phyloP scores from a whole-genome alignment of 768 basidiomycete genomes.

The Russula sp. region DNA sequence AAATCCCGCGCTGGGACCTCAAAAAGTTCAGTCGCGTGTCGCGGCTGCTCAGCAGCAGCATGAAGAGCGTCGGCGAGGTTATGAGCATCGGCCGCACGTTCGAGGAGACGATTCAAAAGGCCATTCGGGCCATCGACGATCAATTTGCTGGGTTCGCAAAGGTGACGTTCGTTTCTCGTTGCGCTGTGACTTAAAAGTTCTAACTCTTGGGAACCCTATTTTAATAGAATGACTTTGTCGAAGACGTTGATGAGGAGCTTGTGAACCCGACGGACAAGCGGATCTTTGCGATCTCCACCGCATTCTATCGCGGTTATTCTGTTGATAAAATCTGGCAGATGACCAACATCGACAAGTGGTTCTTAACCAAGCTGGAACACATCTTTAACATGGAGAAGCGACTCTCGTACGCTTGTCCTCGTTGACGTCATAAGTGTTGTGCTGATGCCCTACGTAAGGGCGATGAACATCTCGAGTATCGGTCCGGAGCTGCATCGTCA shows the following conservation, averaged over 20 bases:
- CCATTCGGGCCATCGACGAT: conserved; percentile 94
- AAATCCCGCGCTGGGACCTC: conserved; percentile 98
- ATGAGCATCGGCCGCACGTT: conserved; percentile 99
- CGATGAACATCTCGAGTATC: conserved; percentile 58
- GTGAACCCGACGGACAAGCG: conserved; percentile 94
- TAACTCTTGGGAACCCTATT: not conserved
- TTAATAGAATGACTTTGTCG: conserved; percentile 72
- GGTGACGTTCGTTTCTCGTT: conserved; percentile 34
- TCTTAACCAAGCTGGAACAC: conserved; percentile 80
- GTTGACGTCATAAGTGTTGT: not conserved
- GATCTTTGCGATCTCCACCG: conserved; percentile 91
- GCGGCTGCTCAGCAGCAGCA: conserved; percentile 82
- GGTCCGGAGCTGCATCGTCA: conserved; percentile 57
- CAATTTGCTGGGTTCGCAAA: conserved; percentile 89
- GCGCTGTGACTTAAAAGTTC: not conserved
- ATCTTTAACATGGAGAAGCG: conserved; percentile 75
- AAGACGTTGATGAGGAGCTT: conserved; percentile 89
- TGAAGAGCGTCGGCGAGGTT: conserved; percentile 99
- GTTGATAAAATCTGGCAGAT: conserved; percentile 97
- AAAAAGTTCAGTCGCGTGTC: conserved; percentile 97
- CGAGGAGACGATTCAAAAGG: conserved; percentile 98
- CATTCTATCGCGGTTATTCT: conserved; percentile 86
- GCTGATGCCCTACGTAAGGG: conserved; percentile 33
- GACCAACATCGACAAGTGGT: conserved; percentile 99
- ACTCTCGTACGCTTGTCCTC: conserved; percentile 51